Evolutionary conservation across 345 rosid genomes (phyloP).

Genomic region (Nephelium lappaceum): DNA sequence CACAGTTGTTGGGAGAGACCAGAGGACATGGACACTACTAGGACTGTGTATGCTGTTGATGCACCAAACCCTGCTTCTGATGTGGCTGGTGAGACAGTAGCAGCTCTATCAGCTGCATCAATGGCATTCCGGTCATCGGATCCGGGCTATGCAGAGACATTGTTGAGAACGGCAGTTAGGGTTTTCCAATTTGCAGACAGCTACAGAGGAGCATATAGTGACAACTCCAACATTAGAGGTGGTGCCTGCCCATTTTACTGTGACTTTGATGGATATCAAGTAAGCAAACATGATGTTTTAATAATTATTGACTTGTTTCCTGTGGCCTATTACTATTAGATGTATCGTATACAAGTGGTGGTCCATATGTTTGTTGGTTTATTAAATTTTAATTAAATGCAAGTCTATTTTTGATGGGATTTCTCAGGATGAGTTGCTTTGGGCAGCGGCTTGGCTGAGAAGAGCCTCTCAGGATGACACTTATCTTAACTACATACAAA

Average conservation of each 20-base stretch:
- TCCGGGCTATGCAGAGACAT: constrained; percentile 72
- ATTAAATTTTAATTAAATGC: not conserved
- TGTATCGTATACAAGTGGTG: not conserved
- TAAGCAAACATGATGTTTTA: constrained; percentile 15
- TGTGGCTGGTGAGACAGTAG: constrained; percentile 87
- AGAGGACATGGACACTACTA: constrained; percentile 91
- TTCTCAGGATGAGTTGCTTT: constrained; percentile 85
- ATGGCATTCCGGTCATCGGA: constrained; percentile 82
- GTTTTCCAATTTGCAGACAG: constrained; percentile 73
- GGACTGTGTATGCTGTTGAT: constrained; percentile 77
- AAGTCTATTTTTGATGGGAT: not conserved
- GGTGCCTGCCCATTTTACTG: constrained; percentile 95
- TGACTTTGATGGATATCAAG: constrained; percentile 91
- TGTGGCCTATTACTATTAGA: not conserved
- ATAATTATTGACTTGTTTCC: no score
- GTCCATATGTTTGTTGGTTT: not conserved
- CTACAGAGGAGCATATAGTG: constrained; percentile 92
- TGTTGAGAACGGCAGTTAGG: constrained; percentile 60
- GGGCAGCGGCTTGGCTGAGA: constrained; percentile 98
- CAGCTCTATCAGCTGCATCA: constrained; percentile 87
- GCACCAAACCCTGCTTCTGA: constrained; percentile 92
- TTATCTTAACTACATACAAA: constrained; percentile 71
- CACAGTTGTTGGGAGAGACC: constrained; percentile 98
- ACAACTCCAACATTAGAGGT: constrained; percentile 62
- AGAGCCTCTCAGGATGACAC: constrained; percentile 66